A percentile compares a stretch with the other conserved stretches of the same genome.
These are phyloP conservation scores for Cutaneotrichosporon dermatis DNA, from an alignment of 1,284 basidiomycete genomes.

Conservation along the genomic window DNA sequence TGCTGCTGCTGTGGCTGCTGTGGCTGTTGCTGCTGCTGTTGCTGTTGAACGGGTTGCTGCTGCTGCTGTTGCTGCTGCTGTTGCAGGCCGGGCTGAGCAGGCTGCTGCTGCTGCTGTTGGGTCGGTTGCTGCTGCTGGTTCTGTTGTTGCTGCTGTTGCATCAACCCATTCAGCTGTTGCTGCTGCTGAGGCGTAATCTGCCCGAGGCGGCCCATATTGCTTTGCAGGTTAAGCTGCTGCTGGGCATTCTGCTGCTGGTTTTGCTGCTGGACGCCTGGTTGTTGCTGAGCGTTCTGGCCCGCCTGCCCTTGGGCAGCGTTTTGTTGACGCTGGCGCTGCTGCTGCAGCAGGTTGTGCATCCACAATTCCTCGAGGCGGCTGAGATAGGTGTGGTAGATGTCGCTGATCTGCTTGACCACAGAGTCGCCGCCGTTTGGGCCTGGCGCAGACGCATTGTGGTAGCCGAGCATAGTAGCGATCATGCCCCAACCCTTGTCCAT, in stretches of 20 bases:
- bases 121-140: slow-evolving; percentile 8
- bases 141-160: slow-evolving; percentile 12
- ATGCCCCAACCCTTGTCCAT: slow-evolving; percentile 18
- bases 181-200: slow-evolving; percentile 9
- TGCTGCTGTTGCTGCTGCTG: slow-evolving; percentile 1
- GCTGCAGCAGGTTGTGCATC: slow-evolving; percentile 12
- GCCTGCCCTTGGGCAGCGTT: not conserved
- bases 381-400: slow-evolving; percentile 15
- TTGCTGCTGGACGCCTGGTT: slow-evolving; percentile 2
- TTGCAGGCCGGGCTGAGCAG: not conserved
- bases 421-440: slow-evolving; percentile 7
- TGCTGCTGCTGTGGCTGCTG: not conserved
- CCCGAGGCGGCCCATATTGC: not conserved
- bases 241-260: slow-evolving; percentile 8
- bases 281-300: slow-evolving; percentile 5
- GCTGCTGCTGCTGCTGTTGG: not conserved
- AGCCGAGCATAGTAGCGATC: slow-evolving; percentile 10
- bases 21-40: slow-evolving; percentile 8
- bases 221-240: slow-evolving; percentile 4
- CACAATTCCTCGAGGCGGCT: slow-evolving; percentile 14
- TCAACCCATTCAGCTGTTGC: slow-evolving; percentile 3
- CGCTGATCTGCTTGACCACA: slow-evolving; percentile 13
- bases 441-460: slow-evolving; percentile 4
- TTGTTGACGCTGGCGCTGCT: slow-evolving; percentile 8
- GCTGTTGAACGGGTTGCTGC: not conserved